Conservation (phyloP, 495 filamentous ascomycete species). For the Emericellopsis terricola region DNA sequence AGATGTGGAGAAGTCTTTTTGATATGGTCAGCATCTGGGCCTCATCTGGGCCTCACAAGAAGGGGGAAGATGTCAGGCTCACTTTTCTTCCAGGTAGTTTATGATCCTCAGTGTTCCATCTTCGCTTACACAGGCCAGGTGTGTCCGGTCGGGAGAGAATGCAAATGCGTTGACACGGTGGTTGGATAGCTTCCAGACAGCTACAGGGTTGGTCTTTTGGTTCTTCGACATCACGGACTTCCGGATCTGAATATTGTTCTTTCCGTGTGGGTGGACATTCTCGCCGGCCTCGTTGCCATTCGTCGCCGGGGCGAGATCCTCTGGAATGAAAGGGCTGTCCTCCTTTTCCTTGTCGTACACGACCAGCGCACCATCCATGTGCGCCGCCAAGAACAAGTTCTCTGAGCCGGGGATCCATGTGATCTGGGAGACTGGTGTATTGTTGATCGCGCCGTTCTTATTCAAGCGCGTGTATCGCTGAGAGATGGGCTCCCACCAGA, state of each 20-base stretch:
- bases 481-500: constrained; percentile 96
- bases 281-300: constrained; percentile 22
- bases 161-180: constrained; percentile 77
- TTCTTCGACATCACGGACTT: constrained; percentile 87
- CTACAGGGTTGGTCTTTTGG: constrained; percentile 83
- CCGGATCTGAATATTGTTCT: constrained; percentile 36
- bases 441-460: constrained; percentile 86
- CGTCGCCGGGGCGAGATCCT: constrained; percentile 20
- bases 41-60: too few species aligned
- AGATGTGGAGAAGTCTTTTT: constrained; percentile 51
- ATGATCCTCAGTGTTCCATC: constrained; percentile 81
- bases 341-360: constrained; percentile 99
- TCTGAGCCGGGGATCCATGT: constrained; percentile 91
- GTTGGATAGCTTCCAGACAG: constrained; percentile 78
- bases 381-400: constrained; percentile 78
- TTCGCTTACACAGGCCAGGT: constrained; percentile 84
- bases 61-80: constrained; percentile 15
- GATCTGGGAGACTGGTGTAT: constrained; percentile 69
- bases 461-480: constrained; percentile 93
- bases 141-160: constrained; percentile 70
- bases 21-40: too few species aligned
- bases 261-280: constrained; percentile 11
- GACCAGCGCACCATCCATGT: constrained; percentile 83
- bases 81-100: constrained; percentile 84
- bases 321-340: constrained; percentile 44